A percentile compares a stretch with the other conserved stretches of the same genome.
These are phyloP conservation scores for Penicillium verrucosum DNA, from an alignment of 2,329 filamentous ascomycete species.

Conservation along the genomic window DNA sequence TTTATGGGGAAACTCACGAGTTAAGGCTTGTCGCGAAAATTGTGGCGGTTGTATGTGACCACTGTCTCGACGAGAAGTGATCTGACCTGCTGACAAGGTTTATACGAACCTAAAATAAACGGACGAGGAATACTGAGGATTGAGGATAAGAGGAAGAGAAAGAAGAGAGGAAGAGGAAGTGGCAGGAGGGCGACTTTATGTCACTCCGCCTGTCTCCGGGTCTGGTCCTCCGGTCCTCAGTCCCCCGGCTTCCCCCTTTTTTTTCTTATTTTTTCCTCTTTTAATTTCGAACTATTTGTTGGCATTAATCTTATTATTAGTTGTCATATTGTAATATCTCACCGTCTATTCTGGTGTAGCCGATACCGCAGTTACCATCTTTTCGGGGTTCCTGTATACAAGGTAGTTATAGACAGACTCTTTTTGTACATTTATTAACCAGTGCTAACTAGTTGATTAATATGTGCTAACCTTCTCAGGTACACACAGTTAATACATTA, in stretches of 20 bases:
- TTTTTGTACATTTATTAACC: background rate
- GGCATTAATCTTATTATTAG: background rate
- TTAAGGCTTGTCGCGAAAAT: constrained; percentile 99
- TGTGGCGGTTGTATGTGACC: constrained; percentile 69
- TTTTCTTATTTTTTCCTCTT: background rate
- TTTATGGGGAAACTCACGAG: constrained; percentile 63
- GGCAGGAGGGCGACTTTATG: constrained; percentile 2
- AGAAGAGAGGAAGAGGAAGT: background rate
- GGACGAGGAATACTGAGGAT: constrained; percentile 4
- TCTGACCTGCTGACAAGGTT: constrained; percentile 39
- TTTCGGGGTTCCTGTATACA: background rate
- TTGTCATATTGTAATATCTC: background rate
- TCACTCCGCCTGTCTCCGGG: constrained; percentile 5
- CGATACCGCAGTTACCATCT: background rate
- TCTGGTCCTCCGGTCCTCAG: background rate
- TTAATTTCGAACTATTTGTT: background rate
- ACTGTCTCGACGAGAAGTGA: constrained; percentile 55
- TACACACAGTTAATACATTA: background rate
- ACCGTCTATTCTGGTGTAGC: constrained; percentile 1
- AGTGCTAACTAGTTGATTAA: no score
- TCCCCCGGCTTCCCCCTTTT: constrained; percentile 6
- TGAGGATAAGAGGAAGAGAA: background rate
- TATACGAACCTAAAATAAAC: constrained; percentile 23
- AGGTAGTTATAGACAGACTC: background rate
- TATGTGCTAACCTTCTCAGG: background rate